These are phyloP conservation scores for Truncatella angustata DNA, from an alignment of 2,329 filamentous ascomycete genomes.

Conservation along the genomic window DNA sequence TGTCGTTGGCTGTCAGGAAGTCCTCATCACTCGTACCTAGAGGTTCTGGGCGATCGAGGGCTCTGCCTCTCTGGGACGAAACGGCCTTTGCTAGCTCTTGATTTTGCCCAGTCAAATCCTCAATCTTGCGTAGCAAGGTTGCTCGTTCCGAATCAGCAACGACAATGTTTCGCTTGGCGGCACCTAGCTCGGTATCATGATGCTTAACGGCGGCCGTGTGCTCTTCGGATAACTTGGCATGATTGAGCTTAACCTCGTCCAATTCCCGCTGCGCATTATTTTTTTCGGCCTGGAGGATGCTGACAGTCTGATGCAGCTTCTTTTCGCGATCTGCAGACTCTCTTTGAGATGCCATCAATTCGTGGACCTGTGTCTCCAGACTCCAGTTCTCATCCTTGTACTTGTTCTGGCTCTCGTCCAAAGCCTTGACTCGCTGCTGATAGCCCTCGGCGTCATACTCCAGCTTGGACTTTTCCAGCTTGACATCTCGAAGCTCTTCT, in stretches of 20 bases:
- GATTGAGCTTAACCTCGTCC: constrained; percentile 80
- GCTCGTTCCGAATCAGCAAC: constrained; percentile 76
- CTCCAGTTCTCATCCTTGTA: constrained; percentile 99
- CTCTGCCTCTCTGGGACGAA: constrained; percentile 67
- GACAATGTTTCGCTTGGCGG: constrained; percentile 75
- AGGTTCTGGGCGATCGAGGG: constrained; percentile 62
- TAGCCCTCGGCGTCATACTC: constrained; percentile 81
- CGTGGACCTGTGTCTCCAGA: constrained; percentile 87
- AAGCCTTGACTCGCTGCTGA: constrained; percentile 72
- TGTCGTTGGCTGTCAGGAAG: constrained; percentile 63
- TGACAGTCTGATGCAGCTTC: constrained; percentile 72
- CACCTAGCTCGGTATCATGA: constrained; percentile 84
- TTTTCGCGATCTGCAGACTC: constrained; percentile 81
- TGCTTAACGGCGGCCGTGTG: constrained; percentile 74
- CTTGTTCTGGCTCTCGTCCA: constrained; percentile 92
- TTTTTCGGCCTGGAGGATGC: constrained; percentile 71
- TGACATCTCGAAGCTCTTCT: constrained; percentile 73
- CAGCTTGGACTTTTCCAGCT: constrained; percentile 72
- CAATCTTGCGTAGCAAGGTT: constrained; percentile 79
- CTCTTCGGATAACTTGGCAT: constrained; percentile 79
- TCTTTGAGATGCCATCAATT: constrained; percentile 70
- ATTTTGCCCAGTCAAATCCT: constrained; percentile 86
- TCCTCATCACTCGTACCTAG: constrained; percentile 60
- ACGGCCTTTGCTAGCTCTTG: constrained; percentile 85
- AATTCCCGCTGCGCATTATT: constrained; percentile 77